A percentile compares a stretch with the other conserved stretches of the same genome.
phyloP scores from a whole-genome alignment of 2,329 filamentous ascomycete genomes.

The Sporothrix pseudoabietina region DNA sequence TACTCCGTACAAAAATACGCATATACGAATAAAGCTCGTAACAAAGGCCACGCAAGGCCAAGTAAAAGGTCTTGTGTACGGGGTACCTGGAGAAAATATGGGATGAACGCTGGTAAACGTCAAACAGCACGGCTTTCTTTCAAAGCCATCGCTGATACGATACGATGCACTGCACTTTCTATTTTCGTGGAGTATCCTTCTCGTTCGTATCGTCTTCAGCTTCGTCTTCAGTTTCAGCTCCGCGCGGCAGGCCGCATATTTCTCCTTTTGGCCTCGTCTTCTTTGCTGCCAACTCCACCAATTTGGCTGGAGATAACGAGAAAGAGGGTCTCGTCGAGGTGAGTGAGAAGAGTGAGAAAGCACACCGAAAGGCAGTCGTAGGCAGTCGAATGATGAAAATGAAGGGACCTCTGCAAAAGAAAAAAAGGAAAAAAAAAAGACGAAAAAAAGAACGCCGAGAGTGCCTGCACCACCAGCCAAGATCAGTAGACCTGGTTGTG shows the following conservation, averaged over 20 bases:
- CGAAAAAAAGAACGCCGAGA: constrained; percentile 4
- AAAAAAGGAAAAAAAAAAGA: not conserved
- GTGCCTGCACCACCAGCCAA: constrained; percentile 21
- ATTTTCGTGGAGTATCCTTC: not conserved
- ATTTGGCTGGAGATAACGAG: constrained; percentile 10
- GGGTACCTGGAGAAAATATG: not conserved
- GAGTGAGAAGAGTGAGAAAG: not conserved
- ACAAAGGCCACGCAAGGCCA: not conserved
- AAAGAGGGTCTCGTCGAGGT: not conserved
- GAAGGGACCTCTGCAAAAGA: not conserved
- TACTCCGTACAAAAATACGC: not conserved
- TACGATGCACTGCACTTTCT: not conserved
- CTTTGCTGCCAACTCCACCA: not conserved
- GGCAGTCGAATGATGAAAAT: not conserved
- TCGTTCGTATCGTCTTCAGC: not conserved
- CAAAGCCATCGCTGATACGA: not conserved
- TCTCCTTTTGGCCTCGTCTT: not conserved
- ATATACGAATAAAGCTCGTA: not conserved
- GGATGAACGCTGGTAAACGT: not conserved
- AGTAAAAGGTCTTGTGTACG: not conserved
- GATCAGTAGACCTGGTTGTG: not conserved
- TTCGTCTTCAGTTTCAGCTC: not conserved
- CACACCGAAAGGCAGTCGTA: not conserved
- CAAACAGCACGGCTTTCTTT: not conserved
- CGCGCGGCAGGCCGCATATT: constrained; percentile 1